Percentiles rank a stretch among this genome's conserved stretches.
These are phyloP conservation scores for Papiliotrema laurentii DNA, from an alignment of 1,284 basidiomycete genomes.

Conservation along the genomic window DNA sequence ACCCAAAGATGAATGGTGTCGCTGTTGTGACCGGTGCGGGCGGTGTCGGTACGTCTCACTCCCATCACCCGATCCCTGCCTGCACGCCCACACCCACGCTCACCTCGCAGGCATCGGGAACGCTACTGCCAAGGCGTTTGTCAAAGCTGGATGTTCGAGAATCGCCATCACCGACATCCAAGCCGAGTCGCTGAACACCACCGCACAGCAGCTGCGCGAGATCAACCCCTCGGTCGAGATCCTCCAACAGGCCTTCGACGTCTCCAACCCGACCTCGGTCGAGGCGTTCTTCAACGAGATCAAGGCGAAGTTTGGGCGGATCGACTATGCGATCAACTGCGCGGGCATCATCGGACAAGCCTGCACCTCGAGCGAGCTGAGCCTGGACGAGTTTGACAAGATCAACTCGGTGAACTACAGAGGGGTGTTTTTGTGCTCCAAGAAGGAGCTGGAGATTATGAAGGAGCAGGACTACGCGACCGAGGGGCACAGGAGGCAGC, in stretches of 20 bases:
- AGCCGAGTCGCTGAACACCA: constrained; percentile 8
- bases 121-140: constrained; percentile 22
- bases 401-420: constrained; percentile 29
- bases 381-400: constrained; percentile 25
- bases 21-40: constrained; percentile 25
- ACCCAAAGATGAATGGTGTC: too few species aligned
- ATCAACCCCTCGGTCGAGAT: constrained; percentile 2
- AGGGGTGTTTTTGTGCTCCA: constrained; percentile 21
- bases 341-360: constrained; percentile 24
- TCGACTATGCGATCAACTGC: constrained; percentile 37
- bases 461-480: constrained; percentile 13
- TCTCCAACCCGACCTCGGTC: constrained; percentile 13
- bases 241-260: constrained; percentile 14
- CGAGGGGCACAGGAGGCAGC: constrained; percentile 12
- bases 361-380: constrained; percentile 5
- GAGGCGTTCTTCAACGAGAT: constrained; percentile 14
- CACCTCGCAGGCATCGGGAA: constrained; percentile 19
- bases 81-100: neutral
- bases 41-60: constrained; percentile 21
- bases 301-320: constrained; percentile 18
- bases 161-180: constrained; percentile 24
- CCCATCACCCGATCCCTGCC: neutral
- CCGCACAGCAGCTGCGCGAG: constrained; percentile 5
- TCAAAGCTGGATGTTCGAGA: constrained; percentile 11
- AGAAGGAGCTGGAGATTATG: constrained; percentile 23